phyloP scores from a whole-genome alignment of 129 eudicot species.

The Pseudognaphalium luteoalbum region DNA sequence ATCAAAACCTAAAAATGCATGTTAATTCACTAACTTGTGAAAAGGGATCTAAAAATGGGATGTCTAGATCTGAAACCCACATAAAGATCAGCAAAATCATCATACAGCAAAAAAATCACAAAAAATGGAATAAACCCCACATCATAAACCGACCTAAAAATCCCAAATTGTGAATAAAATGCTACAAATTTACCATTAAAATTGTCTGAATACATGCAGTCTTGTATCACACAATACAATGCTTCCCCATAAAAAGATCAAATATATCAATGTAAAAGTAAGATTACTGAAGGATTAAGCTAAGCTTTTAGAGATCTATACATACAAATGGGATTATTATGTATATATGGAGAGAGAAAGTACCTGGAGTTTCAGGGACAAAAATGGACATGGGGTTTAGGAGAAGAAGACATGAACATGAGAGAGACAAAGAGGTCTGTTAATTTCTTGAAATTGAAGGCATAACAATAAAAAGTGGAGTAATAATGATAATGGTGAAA shows the following conservation, averaged over 20 bases:
- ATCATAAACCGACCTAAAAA: constrained; percentile 27
- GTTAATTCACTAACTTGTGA: constrained; percentile 2
- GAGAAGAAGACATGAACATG: constrained; percentile 27
- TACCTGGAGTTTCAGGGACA: constrained; percentile 45
- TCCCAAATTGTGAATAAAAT: constrained; percentile 9
- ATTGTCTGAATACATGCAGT: constrained; percentile 28
- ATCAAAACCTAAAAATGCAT: constrained; percentile 9
- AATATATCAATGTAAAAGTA: neutral
- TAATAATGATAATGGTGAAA: constrained; percentile 22
- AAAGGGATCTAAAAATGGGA: constrained; percentile 33
- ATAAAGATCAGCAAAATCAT: constrained; percentile 25
- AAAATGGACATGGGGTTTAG: constrained; percentile 37
- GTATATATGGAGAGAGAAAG: constrained; percentile 21
- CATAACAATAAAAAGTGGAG: constrained; percentile 30
- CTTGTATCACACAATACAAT: constrained; percentile 22
- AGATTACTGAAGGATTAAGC: constrained; percentile 20
- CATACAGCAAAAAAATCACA: neutral
- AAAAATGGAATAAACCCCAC: constrained; percentile 20
- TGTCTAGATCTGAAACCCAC: constrained; percentile 34
- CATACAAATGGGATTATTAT: neutral
- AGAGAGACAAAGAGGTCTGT: constrained; percentile 17
- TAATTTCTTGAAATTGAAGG: constrained; percentile 41
- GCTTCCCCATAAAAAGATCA: constrained; percentile 9
- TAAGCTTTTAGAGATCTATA: constrained; percentile 11
- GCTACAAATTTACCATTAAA: constrained; percentile 30